Evolutionary conservation across 352 stramenopile species (phyloP), one percentile per base, ranked within the genome.

Genomic region (Pythium guiyangense): DNA sequence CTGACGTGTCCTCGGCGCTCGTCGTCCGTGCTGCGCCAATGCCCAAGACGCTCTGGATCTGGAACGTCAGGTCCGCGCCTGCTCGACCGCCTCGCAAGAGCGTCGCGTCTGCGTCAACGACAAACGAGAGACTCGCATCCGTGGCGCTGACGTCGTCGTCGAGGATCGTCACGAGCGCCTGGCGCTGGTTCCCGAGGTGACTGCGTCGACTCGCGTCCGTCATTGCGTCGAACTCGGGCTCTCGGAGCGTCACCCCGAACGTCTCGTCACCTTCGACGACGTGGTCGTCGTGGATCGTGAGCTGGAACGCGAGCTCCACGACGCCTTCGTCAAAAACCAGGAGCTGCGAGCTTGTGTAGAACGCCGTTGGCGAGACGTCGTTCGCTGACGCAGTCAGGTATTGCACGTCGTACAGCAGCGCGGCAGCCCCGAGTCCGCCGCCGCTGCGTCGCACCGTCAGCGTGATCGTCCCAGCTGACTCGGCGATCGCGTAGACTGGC

Each of bases 251-350:
- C 22, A 96, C 63, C 11, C 79, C 69, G 50, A 96, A 94, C 1
- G 62, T 72, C 54, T 94, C 83, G 54, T 94, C 64, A 6, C 47
- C 64, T 26, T 96, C 82, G 3, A 81, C 55, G 29, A 82, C 44
- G 31, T 84, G 79, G 55, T 98, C 88, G 56, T 98, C 91, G 60
- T 97, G 88, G 55, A 98, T 96, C 20, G 88, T 92, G 25, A 98
- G 56, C 27, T 90, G 62, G 68, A 98, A 97, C 31, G 82, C 84
- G 39, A 96, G 74, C 26, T 86, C 74, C 18, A 97, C 73, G 22
- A 96, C 76, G 6, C 86, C 90, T 17, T 77, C 71, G 0, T 59
- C 61, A 57, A 98, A 98, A 27, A 78, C 63, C 9, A 98, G 63
- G 35, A 65, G 74, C 65, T 89, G 84, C 27, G 70, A 77, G 47